A percentile compares a stretch with the other conserved stretches of the same genome.
phyloP scores from a whole-genome alignment of 2,329 filamentous ascomycete species.

The Hymenoscyphus scutula region DNA sequence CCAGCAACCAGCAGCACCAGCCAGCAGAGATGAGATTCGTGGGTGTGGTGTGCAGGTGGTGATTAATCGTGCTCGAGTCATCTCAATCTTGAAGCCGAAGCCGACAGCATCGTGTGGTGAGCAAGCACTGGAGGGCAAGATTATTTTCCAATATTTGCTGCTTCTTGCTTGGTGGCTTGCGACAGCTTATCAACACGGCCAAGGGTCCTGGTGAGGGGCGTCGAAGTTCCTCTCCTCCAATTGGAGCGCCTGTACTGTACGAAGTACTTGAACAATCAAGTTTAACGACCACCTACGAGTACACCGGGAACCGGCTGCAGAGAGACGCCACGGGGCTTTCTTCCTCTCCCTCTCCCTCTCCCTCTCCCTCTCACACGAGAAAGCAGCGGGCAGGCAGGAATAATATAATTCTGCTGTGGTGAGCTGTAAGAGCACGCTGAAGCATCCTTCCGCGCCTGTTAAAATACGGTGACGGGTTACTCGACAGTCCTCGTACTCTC shows the following conservation, averaged over 20 bases:
- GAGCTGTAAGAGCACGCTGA: neutral
- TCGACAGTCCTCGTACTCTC: neutral
- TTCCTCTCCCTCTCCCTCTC: no score
- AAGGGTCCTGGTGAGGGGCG: slow-evolving; percentile 1
- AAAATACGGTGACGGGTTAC: neutral
- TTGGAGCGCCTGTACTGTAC: neutral
- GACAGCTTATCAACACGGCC: slow-evolving; percentile 16
- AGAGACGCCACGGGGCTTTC: neutral
- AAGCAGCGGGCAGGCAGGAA: no score
- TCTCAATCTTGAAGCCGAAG: neutral
- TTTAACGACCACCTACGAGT: no score
- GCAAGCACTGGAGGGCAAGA: neutral
- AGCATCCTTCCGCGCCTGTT: neutral
- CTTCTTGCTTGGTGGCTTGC: slow-evolving; percentile 10
- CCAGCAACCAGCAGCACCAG: neutral
- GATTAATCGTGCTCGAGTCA: neutral
- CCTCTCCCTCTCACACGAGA: neutral
- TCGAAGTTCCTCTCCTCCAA: neutral
- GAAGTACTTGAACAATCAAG: no score
- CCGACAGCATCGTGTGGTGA: neutral
- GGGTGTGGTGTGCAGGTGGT: no score
- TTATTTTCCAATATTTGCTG: neutral
- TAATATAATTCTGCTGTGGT: neutral
- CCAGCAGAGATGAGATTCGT: neutral
- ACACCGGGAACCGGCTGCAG: slow-evolving; percentile 9